Evolutionary conservation across 352 stramenopile species (phyloP), one percentile per base, ranked within the genome.

Genomic region (Phytopythium aichiense): DNA sequence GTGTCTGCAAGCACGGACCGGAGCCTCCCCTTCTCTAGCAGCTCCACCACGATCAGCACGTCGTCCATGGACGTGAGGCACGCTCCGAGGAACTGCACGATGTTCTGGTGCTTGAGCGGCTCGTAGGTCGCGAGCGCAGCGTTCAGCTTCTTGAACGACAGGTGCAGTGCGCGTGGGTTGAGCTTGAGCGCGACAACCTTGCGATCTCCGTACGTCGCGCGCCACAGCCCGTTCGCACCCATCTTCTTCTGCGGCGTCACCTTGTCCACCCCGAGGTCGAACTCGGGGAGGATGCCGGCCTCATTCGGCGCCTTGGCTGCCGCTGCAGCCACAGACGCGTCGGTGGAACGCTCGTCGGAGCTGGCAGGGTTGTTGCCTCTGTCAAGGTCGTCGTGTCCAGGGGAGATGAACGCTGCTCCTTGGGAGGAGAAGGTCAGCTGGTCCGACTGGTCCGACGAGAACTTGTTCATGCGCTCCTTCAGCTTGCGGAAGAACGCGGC

Each of bases 11-110:
- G 56, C 12, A 89, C 73, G 5, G 76, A 79, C 22, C 74, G 77
- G 3, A 93, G 61, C 37, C 70, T 89, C 9, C 86, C 84, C 46
- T 84, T 84, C n/a, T 72, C 54, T 80, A 95, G 92, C 61, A 83
- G 81, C 58, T 93, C 86, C 52, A 85, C 81, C 2, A 91, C 81
- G 38, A 94, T 72, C 38, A 89, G 71, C 4, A 88, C 66, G 25
- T 91, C 78, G 45, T 86, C 79, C n/a, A 76, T 60, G 31, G 76
- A 68, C 4, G 69, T 85, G 57, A 77, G 76, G 53, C 73, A 84
- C 35, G 78, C 73, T 2, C 86, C 86, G 52, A 92, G 33, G 52
- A 93, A 91, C 22, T 73, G 61, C 49, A 89, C 74, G 16, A 95
- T 70, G 64, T 92, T 87, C 28, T 69, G 65, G 60, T 95, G 86